phyloP scores from a whole-genome alignment of 305 asterid species.

The Fraxinus velutina region DNA sequence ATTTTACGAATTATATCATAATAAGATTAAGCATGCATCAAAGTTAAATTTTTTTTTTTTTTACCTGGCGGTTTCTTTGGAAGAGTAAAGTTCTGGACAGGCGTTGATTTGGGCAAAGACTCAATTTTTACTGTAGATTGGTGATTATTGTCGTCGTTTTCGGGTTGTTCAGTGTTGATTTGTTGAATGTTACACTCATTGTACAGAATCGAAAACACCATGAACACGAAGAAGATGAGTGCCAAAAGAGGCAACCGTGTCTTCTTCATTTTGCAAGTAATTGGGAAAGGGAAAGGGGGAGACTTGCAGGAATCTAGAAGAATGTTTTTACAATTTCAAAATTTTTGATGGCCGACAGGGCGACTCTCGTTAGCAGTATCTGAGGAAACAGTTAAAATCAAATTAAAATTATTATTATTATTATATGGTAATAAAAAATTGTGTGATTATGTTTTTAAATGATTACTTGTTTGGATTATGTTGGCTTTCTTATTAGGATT shows the following conservation, averaged over 20 bases:
- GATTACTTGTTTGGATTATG: not conserved
- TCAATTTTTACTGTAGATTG: conserved; percentile 21
- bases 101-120: conserved; percentile 29
- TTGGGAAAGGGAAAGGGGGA: not conserved
- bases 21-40: conserved; percentile 2
- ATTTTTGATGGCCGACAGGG: not conserved
- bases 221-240: conserved; percentile 41
- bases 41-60: not conserved
- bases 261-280: conserved; percentile 31
- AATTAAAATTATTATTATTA: no score
- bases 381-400: not conserved
- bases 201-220: conserved; percentile 53
- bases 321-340: not conserved
- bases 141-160: conserved; percentile 12
- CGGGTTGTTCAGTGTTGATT: conserved; percentile 36
- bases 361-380: not conserved
- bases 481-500: not conserved
- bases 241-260: conserved; percentile 56
- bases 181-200: conserved; percentile 50
- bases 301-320: not conserved
- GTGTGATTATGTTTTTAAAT: not conserved
- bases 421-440: no score
- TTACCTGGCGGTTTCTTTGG: conserved; percentile 42
- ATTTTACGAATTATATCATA: not conserved
- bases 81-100: conserved; percentile 29